phyloP scores from a whole-genome alignment of 2,329 filamentous ascomycete genomes.

The Pseudocercospora musae region DNA sequence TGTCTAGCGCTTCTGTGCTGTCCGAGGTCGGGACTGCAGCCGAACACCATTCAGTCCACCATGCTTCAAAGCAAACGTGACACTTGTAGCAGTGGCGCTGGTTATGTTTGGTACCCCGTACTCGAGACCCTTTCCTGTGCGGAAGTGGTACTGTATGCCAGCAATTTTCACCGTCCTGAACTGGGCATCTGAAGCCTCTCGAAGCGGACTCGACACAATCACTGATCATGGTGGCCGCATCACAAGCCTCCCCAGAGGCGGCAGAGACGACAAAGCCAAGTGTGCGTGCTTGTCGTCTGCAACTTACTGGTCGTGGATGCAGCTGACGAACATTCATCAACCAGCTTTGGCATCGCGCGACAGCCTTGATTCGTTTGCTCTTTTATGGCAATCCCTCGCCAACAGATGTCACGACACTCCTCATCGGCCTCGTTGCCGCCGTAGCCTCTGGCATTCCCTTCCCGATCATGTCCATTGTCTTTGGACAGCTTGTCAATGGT shows the following conservation, averaged over 20 bases:
- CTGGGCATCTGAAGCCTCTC: neutral
- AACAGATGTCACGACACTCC: slow-evolving; percentile 14
- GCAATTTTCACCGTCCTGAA: neutral
- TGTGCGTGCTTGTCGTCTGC: neutral
- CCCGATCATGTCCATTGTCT: slow-evolving; percentile 62
- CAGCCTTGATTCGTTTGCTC: slow-evolving; percentile 17
- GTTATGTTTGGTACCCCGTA: too few species aligned
- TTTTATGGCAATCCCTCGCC: slow-evolving; percentile 11
- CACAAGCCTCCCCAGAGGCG: neutral
- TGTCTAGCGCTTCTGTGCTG: neutral
- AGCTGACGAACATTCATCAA: slow-evolving; percentile 10
- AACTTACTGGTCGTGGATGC: neutral
- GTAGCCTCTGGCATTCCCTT: slow-evolving; percentile 61
- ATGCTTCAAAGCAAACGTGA: too few species aligned
- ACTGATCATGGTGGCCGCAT: neutral
- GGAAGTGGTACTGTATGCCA: neutral
- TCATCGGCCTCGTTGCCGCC: slow-evolving; percentile 14
- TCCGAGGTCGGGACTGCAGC: neutral
- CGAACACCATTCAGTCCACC: neutral
- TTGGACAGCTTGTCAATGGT: slow-evolving; percentile 61
- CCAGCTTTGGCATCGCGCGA: slow-evolving; percentile 4
- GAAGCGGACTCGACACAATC: neutral
- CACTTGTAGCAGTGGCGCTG: too few species aligned
- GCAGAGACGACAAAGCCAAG: neutral
- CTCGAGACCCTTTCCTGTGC: too few species aligned